Evolutionary conservation across 371 early-diverging fungal species (phyloP).

Genomic region (Cokeromyces recurvatus): DNA sequence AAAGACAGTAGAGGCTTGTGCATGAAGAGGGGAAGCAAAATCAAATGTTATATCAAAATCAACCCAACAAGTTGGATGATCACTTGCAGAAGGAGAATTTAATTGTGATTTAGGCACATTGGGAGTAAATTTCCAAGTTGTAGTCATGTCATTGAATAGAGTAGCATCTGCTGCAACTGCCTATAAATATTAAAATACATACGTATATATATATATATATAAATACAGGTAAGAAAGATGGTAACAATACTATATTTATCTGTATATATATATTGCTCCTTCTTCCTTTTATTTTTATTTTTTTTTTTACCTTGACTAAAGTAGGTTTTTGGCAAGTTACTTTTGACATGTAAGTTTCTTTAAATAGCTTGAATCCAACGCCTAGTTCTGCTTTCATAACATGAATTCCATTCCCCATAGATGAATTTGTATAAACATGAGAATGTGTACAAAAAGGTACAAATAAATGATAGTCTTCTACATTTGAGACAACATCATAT

Average conservation of each 20-base stretch:
- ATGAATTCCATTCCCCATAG: constrained; percentile 2
- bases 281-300: too few species aligned
- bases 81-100: constrained; percentile 25
- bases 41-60: constrained; percentile 77
- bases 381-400: constrained; percentile 67
- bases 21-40: constrained; percentile 72
- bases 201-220: too few species aligned
- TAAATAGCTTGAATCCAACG: constrained; percentile 69
- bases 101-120: constrained; percentile 27
- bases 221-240: background rate
- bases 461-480: constrained; percentile 69
- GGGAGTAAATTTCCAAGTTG: constrained; percentile 67
- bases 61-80: constrained; percentile 57
- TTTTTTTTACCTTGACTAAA: constrained; percentile 42
- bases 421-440: constrained; percentile 40
- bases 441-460: constrained; percentile 77
- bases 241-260: too few species aligned
- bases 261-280: too few species aligned
- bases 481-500: constrained; percentile 71
- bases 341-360: constrained; percentile 71
- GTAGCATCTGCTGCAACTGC: constrained; percentile 65
- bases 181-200: constrained; percentile 25
- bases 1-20: constrained; percentile 69
- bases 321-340: constrained; percentile 62
- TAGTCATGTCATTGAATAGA: constrained; percentile 64